Evolutionary conservation across 2,329 filamentous ascomycete genomes (phyloP).

Genomic region (Sphaceloma murrayae): DNA sequence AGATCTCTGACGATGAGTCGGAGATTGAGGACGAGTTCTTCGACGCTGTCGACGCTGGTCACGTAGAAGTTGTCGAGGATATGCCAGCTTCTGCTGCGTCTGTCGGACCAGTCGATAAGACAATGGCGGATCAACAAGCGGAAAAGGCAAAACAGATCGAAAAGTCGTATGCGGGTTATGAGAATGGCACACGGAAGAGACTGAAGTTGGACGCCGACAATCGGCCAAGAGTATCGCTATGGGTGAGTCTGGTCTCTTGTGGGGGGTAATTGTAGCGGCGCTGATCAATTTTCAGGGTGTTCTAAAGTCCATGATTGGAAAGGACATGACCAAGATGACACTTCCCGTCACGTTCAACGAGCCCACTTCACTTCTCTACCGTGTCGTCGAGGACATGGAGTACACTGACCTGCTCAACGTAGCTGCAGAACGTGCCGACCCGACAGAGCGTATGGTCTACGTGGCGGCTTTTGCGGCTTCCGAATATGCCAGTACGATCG

Average conservation of each 20-base stretch:
- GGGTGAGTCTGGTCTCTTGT: constrained; percentile 53
- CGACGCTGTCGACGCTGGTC: constrained; percentile 87
- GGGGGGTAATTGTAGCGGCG: background rate
- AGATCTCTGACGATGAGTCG: constrained; percentile 64
- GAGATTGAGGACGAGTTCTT: constrained; percentile 93
- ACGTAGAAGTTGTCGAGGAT: constrained; percentile 67
- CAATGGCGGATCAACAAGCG: constrained; percentile 21
- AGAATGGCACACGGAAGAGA: constrained; percentile 69
- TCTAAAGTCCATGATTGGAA: constrained; percentile 98
- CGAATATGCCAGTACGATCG: constrained; percentile 94
- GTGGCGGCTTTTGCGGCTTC: constrained; percentile 92
- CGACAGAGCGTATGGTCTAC: constrained; percentile 85
- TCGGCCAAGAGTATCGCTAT: constrained; percentile 85
- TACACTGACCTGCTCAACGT: constrained; percentile 87
- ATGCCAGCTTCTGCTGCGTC: constrained; percentile 44
- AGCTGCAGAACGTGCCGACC: constrained; percentile 75
- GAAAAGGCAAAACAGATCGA: constrained; percentile 54
- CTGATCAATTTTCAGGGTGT: constrained; percentile 57
- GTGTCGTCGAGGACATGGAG: constrained; percentile 96
- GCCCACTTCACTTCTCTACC: constrained; percentile 87
- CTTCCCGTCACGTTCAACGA: constrained; percentile 97
- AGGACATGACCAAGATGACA: constrained; percentile 99
- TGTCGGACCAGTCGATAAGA: constrained; percentile 19
- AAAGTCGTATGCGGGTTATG: constrained; percentile 78
- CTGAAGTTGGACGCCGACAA: constrained; percentile 88